phyloP scores from a whole-genome alignment of 495 filamentous ascomycete genomes.

The Copromyces sp. region DNA sequence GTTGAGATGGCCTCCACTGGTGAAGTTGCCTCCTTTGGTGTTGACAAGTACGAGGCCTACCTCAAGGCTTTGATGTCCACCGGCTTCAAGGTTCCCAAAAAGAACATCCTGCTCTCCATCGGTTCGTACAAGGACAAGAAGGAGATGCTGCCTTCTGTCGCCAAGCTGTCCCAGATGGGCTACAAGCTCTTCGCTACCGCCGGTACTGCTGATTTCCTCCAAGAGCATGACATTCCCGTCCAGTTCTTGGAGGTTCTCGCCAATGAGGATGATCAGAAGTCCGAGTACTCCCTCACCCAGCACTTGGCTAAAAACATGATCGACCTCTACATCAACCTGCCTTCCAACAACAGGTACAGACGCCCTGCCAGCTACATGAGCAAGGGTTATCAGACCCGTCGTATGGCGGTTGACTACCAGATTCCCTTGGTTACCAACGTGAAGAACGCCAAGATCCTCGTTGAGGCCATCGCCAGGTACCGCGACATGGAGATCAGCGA shows the following conservation, averaged over 20 bases:
- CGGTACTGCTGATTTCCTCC: constrained; percentile 90
- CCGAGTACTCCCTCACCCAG: constrained; percentile 91
- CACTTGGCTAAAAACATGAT: constrained; percentile 95
- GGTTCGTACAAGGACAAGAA: constrained; percentile 96
- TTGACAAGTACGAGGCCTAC: constrained; percentile 95
- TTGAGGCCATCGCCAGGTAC: constrained; percentile 86
- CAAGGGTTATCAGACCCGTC: constrained; percentile 85
- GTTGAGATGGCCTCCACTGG: constrained; percentile 99
- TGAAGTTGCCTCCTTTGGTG: constrained; percentile 93
- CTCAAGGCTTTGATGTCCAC: constrained; percentile 91
- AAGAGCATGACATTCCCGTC: constrained; percentile 79
- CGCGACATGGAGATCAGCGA: constrained; percentile 72
- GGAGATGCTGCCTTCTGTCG: constrained; percentile 88
- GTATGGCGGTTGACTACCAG: constrained; percentile 98
- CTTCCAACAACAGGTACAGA: constrained; percentile 92
- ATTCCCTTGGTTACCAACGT: constrained; percentile 96
- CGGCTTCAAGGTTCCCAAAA: constrained; percentile 94
- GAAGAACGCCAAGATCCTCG: constrained; percentile 95
- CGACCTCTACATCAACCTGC: constrained; percentile 96
- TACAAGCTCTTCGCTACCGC: constrained; percentile 94
- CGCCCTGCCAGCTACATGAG: constrained; percentile 97
- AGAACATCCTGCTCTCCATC: constrained; percentile 89
- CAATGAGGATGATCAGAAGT: constrained; percentile 67
- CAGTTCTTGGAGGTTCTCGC: constrained; percentile 83
- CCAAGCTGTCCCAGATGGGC: constrained; percentile 76